Evolutionary conservation across 306 rosid genomes (phyloP), one percentile per base, ranked within the genome.

Genomic region (Oxytropis ochrocephala): DNA sequence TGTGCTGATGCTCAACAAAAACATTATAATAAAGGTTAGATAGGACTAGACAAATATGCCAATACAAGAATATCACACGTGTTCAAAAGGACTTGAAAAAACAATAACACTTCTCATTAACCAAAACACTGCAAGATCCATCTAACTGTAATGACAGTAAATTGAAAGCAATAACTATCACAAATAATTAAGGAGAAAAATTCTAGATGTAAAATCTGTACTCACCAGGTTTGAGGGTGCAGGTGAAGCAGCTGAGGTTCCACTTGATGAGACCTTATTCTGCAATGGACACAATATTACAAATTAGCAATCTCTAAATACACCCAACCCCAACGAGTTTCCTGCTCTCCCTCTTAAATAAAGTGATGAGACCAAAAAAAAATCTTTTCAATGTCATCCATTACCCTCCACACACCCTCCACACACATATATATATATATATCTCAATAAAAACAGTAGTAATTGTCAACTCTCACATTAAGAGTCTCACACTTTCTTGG

Each of bases 211-310:
- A 64, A 42, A 49, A 16, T 41, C 18, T 18, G 39, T 24, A 53
- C 72, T 59, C 44, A 73, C 83, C 59, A 4, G 55, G 18, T 73
- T 73, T 30, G 71, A 36, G 29, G 75, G 66, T 5, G 75, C 71
- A 58, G 82, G 1, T 58, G 82, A 49, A 18, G 74, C 69, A 17
- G 78, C 38, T n/a, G 78, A 64, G 19, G 64, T 44, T 71, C 67
- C 81, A 38, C 77, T 56, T 47, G 81, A 44, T 19, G 67, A 50
- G 18, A 13, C 78, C 75, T 78, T 78, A 21, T 1, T 78, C 82
- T 79, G 79, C 61, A 67, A 56, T 6, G 12, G 62, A 55, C 62
- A 56, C 19, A 57, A 65, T 30, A 36, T 56, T 33, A 70, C 57
- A 33, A 53, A 14, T 9, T 27, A 48, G 39, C 42, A 33, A 12